Percentiles rank a stretch among this genome's conserved stretches.
These are phyloP conservation scores for Kazachstania taianensis DNA, from an alignment of 805 yeast genomes.

Conservation along the genomic window DNA sequence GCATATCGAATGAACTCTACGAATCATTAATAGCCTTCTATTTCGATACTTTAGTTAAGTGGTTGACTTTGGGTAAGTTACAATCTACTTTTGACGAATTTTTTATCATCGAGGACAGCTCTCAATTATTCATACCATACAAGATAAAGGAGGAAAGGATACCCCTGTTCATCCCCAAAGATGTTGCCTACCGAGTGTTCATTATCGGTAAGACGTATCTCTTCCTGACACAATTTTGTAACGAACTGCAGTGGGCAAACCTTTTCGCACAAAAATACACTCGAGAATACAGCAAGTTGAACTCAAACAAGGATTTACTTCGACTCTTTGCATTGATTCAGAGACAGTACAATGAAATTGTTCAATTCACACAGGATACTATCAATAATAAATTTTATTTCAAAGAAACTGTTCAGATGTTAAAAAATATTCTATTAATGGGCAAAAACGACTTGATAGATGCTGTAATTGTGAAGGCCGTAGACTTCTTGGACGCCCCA, in stretches of 20 bases:
- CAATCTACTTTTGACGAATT: slow-evolving; percentile 49
- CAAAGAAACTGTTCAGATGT: slow-evolving; percentile 44
- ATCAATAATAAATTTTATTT: slow-evolving; percentile 42
- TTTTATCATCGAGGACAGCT: slow-evolving; percentile 33
- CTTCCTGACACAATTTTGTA: slow-evolving; percentile 55
- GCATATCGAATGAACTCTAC: slow-evolving; percentile 37
- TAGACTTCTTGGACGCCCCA: slow-evolving; percentile 44
- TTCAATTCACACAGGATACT: slow-evolving; percentile 40
- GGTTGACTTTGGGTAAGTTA: slow-evolving; percentile 64
- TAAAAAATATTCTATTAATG: slow-evolving; percentile 60
- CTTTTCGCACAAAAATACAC: slow-evolving; percentile 30
- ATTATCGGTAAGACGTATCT: slow-evolving; percentile 65
- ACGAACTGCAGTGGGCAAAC: slow-evolving; percentile 56
- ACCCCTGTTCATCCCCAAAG: slow-evolving; percentile 32
- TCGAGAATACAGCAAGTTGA: slow-evolving; percentile 7
- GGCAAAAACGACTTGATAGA: slow-evolving; percentile 79
- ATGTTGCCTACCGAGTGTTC: slow-evolving; percentile 37
- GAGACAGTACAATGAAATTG: slow-evolving; percentile 42
- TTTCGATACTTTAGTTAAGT: slow-evolving; percentile 44
- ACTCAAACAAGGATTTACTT: slow-evolving; percentile 2
- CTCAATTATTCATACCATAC: slow-evolving; percentile 9
- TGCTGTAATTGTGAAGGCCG: slow-evolving; percentile 46
- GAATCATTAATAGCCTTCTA: slow-evolving; percentile 46
- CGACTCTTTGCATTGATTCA: slow-evolving; percentile 30
- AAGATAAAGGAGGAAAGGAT: slow-evolving; percentile 19